phyloP scores from a whole-genome alignment of 768 basidiomycete species.

The Tulasnella sp. region DNA sequence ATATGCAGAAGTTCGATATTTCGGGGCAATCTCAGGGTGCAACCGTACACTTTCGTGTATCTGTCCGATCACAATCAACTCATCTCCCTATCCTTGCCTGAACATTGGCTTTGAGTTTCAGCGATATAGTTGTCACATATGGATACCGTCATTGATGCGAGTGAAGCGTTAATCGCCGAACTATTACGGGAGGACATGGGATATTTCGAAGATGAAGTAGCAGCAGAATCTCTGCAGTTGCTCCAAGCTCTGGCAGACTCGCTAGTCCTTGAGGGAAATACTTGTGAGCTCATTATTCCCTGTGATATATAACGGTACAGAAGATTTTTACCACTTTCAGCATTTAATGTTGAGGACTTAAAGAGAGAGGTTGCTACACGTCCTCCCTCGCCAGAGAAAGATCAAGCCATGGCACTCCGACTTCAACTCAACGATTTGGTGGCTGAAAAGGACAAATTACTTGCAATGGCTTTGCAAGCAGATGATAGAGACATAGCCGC shows the following conservation, averaged over 20 bases:
- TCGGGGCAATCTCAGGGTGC: too few species aligned
- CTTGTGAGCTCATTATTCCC: too few species aligned
- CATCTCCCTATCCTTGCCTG: too few species aligned
- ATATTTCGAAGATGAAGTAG: background rate
- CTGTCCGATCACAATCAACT: too few species aligned
- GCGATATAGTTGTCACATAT: too few species aligned
- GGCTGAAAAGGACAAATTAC: background rate
- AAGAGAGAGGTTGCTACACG: background rate
- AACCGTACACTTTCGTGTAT: too few species aligned
- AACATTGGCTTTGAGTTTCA: too few species aligned
- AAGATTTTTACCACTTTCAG: too few species aligned
- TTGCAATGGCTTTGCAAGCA: background rate
- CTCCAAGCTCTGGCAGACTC: background rate
- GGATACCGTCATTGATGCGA: too few species aligned
- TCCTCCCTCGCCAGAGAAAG: background rate
- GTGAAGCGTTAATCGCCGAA: background rate
- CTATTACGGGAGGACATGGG: background rate
- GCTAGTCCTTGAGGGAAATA: too few species aligned
- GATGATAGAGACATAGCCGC: background rate
- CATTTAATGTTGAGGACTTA: background rate
- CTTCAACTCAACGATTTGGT: background rate
- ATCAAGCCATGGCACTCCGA: background rate
- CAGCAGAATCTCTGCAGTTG: background rate
- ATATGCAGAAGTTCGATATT: too few species aligned
- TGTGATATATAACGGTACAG: too few species aligned